phyloP scores from a whole-genome alignment of 495 filamentous ascomycete species.

The Aspergillus cristatus region DNA sequence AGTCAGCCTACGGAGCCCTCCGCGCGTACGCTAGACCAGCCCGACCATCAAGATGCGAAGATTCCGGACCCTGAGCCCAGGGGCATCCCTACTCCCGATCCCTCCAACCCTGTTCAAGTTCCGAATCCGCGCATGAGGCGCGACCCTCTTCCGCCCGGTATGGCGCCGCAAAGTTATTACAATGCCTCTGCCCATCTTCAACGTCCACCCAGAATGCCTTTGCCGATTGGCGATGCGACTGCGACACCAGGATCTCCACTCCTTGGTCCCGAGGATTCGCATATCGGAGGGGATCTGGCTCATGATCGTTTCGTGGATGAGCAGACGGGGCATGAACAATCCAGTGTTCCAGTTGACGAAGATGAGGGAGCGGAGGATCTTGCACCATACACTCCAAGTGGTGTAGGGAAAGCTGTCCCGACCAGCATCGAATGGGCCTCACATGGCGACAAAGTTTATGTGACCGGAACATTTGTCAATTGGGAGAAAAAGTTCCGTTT shows the following conservation, averaged over 20 bases:
- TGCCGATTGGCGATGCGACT: constrained; percentile 84
- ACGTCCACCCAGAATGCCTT: constrained; percentile 75
- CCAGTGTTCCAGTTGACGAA: constrained; percentile 63
- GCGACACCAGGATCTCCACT: constrained; percentile 83
- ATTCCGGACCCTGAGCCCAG: constrained; percentile 17
- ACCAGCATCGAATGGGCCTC: constrained; percentile 76
- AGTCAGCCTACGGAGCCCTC: constrained; percentile 24
- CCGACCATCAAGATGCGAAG: constrained; percentile 11
- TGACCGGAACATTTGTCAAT: constrained; percentile 91
- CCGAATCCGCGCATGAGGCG: constrained; percentile 30
- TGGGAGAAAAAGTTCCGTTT: constrained; percentile 90
- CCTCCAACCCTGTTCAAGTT: constrained; percentile 43
- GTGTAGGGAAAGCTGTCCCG: constrained; percentile 49
- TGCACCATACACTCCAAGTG: constrained; percentile 46
- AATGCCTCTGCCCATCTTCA: constrained; percentile 47
- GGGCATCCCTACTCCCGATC: constrained; percentile 20
- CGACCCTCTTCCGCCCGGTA: constrained; percentile 17
- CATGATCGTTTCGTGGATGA: constrained; percentile 40
- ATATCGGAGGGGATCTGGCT: constrained; percentile 42
- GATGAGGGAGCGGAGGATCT: constrained; percentile 73
- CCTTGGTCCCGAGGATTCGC: constrained; percentile 46
- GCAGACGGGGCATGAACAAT: constrained; percentile 37
- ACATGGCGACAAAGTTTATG: constrained; percentile 77
- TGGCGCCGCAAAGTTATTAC: constrained; percentile 39
- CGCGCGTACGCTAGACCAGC: constrained; percentile 11